phyloP scores from a whole-genome alignment of 441 rosid genomes.

The Omphalea diandra region DNA sequence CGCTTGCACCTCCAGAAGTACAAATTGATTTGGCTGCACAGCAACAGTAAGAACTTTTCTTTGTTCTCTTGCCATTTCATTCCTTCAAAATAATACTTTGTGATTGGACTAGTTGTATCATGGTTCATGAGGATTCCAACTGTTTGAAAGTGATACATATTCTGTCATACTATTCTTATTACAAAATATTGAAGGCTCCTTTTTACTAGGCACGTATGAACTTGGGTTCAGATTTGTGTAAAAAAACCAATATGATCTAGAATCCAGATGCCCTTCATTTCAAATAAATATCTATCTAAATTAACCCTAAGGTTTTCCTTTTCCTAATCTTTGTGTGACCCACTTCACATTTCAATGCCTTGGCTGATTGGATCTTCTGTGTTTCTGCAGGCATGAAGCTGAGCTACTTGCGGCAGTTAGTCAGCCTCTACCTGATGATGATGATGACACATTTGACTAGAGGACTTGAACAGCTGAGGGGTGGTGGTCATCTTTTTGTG shows the following conservation, averaged over 20 bases:
- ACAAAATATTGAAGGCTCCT: too few species aligned
- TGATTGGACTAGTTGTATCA: background rate
- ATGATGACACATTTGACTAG: slow-evolving; percentile 44
- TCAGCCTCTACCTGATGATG: slow-evolving; percentile 75
- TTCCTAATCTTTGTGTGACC: too few species aligned
- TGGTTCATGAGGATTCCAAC: background rate
- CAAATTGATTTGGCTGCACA: slow-evolving; percentile 53
- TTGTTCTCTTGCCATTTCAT: background rate
- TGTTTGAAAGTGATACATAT: background rate
- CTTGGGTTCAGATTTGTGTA: too few species aligned
- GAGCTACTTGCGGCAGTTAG: slow-evolving; percentile 67
- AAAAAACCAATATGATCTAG: too few species aligned
- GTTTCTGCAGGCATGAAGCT: slow-evolving; percentile 58
- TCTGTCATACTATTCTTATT: too few species aligned
- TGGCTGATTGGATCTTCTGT: background rate
- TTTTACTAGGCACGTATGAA: too few species aligned
- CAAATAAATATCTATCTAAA: too few species aligned
- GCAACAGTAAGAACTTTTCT: slow-evolving; percentile 45
- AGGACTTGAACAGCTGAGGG: background rate
- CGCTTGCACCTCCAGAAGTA: slow-evolving; percentile 66
- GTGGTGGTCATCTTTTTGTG: background rate
- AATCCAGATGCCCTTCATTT: too few species aligned
- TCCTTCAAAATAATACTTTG: background rate
- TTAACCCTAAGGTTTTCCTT: too few species aligned
- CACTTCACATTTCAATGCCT: background rate